Percentiles rank a stretch among this genome's conserved stretches.
Conservation (phyloP, 768 basidiomycete species). For the Daedaleopsis sinensis region DNA sequence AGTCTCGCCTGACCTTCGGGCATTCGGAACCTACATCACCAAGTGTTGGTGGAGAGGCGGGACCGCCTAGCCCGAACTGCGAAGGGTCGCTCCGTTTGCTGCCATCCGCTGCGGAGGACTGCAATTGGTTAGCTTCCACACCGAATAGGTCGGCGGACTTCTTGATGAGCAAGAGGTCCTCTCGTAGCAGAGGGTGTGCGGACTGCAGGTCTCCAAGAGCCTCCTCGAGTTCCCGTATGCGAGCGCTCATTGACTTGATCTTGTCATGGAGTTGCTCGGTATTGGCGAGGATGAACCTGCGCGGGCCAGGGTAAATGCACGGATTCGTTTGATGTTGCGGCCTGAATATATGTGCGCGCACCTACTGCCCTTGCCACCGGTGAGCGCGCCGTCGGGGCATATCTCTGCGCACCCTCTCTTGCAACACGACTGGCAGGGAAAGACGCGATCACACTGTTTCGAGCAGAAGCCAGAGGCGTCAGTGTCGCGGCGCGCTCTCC, state of each 20-base stretch:
- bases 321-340: not conserved
- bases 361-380: constrained; percentile 79
- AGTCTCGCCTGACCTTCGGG: not conserved
- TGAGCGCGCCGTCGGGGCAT: constrained; percentile 52
- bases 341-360: constrained; percentile 25
- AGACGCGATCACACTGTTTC: constrained; percentile 61
- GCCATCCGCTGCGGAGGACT: constrained; percentile 7
- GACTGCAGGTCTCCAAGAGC: constrained; percentile 57
- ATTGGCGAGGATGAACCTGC: constrained; percentile 73
- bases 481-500: constrained; percentile 34
- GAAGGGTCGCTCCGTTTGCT: constrained; percentile 12
- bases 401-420: constrained; percentile 39
- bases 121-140: constrained; percentile 24
- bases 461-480: constrained; percentile 62
- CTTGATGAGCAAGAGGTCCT: constrained; percentile 60
- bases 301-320: not conserved
- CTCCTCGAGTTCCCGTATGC: constrained; percentile 69
- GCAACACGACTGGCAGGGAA: constrained; percentile 54
- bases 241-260: constrained; percentile 60
- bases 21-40: constrained; percentile 22
- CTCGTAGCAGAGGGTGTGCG: constrained; percentile 53
- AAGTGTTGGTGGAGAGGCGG: constrained; percentile 18
- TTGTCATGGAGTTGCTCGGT: constrained; percentile 73
- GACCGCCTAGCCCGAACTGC: constrained; percentile 8
- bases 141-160: constrained; percentile 63